A percentile compares a stretch with the other conserved stretches of the same genome.
Evolutionary conservation across 2,329 filamentous ascomycete genomes (phyloP).

Genomic region (Colletotrichum sublineola): DNA sequence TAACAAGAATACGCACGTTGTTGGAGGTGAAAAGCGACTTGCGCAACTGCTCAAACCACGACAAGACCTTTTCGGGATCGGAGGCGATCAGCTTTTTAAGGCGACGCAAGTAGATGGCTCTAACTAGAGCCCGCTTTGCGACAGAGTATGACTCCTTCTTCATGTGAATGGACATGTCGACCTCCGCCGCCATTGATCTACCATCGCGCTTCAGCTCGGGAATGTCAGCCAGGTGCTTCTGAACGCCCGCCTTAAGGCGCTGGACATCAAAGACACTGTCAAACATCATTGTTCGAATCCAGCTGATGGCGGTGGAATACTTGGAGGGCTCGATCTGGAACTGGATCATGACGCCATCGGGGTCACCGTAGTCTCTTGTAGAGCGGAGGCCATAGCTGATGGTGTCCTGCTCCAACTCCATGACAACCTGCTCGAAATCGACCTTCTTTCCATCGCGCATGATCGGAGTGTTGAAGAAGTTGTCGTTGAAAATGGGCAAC

Average conservation of each 20-base stretch:
- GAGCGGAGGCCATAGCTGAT: conserved; percentile 83
- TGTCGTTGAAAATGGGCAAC: conserved; percentile 85
- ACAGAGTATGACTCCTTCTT: conserved; percentile 81
- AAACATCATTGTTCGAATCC: conserved; percentile 89
- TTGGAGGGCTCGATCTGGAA: conserved; percentile 92
- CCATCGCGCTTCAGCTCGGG: conserved; percentile 93
- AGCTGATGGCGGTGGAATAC: conserved; percentile 84
- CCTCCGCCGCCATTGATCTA: conserved; percentile 72
- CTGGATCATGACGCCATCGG: conserved; percentile 83
- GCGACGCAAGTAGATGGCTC: conserved; percentile 87
- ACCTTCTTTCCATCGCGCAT: conserved; percentile 80
- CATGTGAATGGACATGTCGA: conserved; percentile 84
- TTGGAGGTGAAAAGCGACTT: conserved; percentile 82
- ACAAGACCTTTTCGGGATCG: conserved; percentile 81
- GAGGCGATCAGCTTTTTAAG: conserved; percentile 83
- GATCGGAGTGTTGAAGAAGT: conserved; percentile 95
- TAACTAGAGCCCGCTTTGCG: conserved; percentile 85
- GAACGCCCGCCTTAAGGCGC: conserved; percentile 73
- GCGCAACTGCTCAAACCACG: conserved; percentile 82
- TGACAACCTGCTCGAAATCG: conserved; percentile 92
- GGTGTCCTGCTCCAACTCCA: conserved; percentile 91
- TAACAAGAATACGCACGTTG: conserved; percentile 88
- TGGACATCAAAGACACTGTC: conserved; percentile 86
- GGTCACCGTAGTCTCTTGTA: conserved; percentile 78
- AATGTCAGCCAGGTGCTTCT: conserved; percentile 90